phyloP scores from a whole-genome alignment of 2,329 filamentous ascomycete genomes.

The Beauveria sp. region DNA sequence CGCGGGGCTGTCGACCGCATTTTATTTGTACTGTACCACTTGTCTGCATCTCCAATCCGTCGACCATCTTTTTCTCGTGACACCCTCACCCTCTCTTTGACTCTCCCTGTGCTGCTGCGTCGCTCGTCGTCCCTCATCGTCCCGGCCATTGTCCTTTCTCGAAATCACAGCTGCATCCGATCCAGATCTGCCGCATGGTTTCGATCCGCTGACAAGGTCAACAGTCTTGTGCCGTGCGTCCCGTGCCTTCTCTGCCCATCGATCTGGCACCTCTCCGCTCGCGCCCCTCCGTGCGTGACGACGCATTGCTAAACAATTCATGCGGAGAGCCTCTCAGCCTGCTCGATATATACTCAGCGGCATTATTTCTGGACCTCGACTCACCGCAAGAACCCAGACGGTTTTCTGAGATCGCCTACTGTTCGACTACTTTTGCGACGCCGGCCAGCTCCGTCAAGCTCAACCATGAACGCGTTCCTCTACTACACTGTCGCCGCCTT shows the following conservation, averaged over 20 bases:
- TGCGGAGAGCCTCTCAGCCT: background rate
- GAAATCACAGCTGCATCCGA: background rate
- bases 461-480: constrained; percentile 29
- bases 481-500: constrained; percentile 38
- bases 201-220: too few species aligned
- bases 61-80: constrained; percentile 6
- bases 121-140: background rate
- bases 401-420: background rate
- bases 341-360: background rate
- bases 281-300: background rate
- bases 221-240: background rate
- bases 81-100: constrained; percentile 5
- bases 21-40: background rate
- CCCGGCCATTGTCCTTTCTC: background rate
- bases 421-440: background rate
- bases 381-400: background rate
- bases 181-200: background rate
- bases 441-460: background rate
- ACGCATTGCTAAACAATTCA: background rate
- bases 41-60: background rate
- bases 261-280: background rate
- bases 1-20: constrained; percentile 8
- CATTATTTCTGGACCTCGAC: too few species aligned
- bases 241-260: background rate
- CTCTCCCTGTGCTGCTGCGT: background rate